Evolutionary conservation across 2,329 filamentous ascomycete species (phyloP), one percentile per base, ranked within the genome.

Genomic region (Metarhizium anisopliae): DNA sequence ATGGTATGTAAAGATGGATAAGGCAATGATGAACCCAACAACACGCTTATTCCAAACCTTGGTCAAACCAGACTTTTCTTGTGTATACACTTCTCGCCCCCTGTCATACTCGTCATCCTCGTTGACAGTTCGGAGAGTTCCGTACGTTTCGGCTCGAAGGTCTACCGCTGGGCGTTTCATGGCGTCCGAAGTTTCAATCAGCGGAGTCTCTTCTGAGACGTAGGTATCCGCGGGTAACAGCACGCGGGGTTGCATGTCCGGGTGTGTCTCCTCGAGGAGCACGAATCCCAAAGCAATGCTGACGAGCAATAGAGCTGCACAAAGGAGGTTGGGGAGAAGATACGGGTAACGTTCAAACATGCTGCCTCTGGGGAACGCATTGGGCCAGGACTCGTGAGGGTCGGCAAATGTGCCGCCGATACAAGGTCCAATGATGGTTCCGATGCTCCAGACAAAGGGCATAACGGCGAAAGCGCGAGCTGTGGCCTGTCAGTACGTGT

Each of bases 361-460:
- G 56, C 86, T 82, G 55, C 80, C 77, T 18, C 74, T 65, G 47
- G 86, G 83, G 66, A 96, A 94, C 1, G 82, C 49, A 30, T 77
- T 72, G 20, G 93, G 91, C 69, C 88, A 95, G 20, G 84, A 84
- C 40, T 82, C 75, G 59, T 85, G 81, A 30, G 93, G 92, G 61
- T 90, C 85, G 57, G 91, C 88, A 68, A 96, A 90, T 55, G 87
- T 83, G 38, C 93, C 93, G 57, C 93, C 93, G 61, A 96, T 90
- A 6, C 87, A 89, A 59, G 92, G 89, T 0, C 92, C 92, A 54
- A 95, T 79, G 60, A 96, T 95, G 10, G 90, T 95, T 29, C 92
- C 92, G 53, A 96, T 85, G 50, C 82, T 87, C 91, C 92, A 96
- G 7, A 96, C 87, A 66, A 96, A 96, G 0, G 92, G 92, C 90